These are phyloP conservation scores for Penicillium waksmanii DNA, from an alignment of 495 filamentous ascomycete species.

Conservation along the genomic window DNA sequence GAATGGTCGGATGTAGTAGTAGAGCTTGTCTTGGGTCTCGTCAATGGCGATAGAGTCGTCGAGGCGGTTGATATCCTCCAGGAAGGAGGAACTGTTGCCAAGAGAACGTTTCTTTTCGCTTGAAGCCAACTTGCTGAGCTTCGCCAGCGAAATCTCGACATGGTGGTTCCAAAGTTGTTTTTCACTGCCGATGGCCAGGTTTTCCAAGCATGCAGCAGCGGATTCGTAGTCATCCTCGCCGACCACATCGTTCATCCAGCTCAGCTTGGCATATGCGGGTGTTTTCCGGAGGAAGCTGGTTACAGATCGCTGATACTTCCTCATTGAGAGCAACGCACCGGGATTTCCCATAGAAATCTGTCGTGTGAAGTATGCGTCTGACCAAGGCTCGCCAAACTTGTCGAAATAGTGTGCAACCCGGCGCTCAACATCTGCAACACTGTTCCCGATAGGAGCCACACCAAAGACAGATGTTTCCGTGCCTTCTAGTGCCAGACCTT, in stretches of 20 bases:
- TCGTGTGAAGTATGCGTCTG: slow-evolving; percentile 76
- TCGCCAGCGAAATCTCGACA: slow-evolving; percentile 85
- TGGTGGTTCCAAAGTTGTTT: slow-evolving; percentile 85
- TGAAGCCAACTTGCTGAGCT: slow-evolving; percentile 73
- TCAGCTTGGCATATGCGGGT: slow-evolving; percentile 70
- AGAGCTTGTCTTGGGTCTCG: slow-evolving; percentile 74
- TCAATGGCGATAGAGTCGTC: slow-evolving; percentile 68
- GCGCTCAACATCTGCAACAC: slow-evolving; percentile 39
- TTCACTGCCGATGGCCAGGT: slow-evolving; percentile 67
- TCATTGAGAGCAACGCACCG: slow-evolving; percentile 63
- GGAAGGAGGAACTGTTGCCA: slow-evolving; percentile 24
- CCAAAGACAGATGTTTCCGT: background rate
- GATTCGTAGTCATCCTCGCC: slow-evolving; percentile 70
- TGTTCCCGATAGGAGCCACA: slow-evolving; percentile 18
- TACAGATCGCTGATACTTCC: slow-evolving; percentile 66
- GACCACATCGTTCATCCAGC: slow-evolving; percentile 91
- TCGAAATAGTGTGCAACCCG: slow-evolving; percentile 67
- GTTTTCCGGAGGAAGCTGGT: slow-evolving; percentile 75
- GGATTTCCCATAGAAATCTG: slow-evolving; percentile 68
- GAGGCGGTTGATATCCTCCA: slow-evolving; percentile 46
- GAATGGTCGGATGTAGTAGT: slow-evolving; percentile 58
- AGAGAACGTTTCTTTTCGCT: slow-evolving; percentile 35
- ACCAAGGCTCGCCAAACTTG: slow-evolving; percentile 74
- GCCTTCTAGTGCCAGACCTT: background rate
- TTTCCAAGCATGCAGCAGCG: slow-evolving; percentile 68